Base-by-base conservation (phyloP, 73 alveolate genomes). In the Paramecium bursaria region DNA sequence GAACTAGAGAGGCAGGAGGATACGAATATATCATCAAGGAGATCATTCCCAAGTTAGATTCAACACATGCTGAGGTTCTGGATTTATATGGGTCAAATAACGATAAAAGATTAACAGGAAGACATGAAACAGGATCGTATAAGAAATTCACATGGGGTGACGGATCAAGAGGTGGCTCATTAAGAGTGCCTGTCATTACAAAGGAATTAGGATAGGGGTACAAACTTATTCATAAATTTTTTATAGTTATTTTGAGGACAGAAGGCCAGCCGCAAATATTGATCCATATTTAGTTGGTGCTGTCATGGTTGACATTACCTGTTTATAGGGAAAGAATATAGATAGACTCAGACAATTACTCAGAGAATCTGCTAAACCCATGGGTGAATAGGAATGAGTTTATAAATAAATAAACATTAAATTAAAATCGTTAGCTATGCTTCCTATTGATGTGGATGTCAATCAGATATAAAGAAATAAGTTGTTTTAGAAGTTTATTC, bases 191-290 rank as follows among this genome's bases (percentile, higher is more conserved):
- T 3, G 90, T 92, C 14, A 87, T 74, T 29, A 93, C 96, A 14
- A 85, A 85, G 52, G 85, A 85, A 39, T 47, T 19, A 29, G 90
- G 92, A 75, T 82, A 73, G 52, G 99, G 99, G 74, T 73, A 48
- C 0, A 14, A 3, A n/a, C n/a, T n/a, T 39, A 39, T 42, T 57
- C 1, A 14, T 21, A 11, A 21, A 33, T 13, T 27, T 0, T 31
- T 27, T 33, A 11, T 17, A 91, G 93, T 6, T 93, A 91, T 85
- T 73, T 92, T 87, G 99, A 95, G 88, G 98, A 95, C 73, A 88
- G 99, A 74, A 93, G 98, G 42, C 98, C 99, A 3, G 99, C 98
- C 1, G 87, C 98, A 19, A 94, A 95, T 82, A 90, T 93, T 15
- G 99, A 95, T 74, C 98, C 98, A 11, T 95, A 95, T 74, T 82